These are phyloP conservation scores for Fusarium heterosporum DNA, from an alignment of 2,329 filamentous ascomycete genomes.

Conservation along the genomic window DNA sequence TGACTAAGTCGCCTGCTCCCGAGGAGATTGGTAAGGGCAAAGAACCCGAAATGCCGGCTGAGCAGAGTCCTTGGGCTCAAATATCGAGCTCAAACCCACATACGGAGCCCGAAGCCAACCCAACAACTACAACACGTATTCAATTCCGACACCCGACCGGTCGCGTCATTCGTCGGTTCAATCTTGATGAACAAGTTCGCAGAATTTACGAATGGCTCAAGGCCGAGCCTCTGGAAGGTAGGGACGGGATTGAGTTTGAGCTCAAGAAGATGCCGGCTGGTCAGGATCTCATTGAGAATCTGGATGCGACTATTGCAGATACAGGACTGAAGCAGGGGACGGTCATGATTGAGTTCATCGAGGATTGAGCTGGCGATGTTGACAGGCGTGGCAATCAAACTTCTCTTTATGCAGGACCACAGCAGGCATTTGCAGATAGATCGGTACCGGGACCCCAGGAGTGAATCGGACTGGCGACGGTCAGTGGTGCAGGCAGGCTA, in stretches of 20 bases:
- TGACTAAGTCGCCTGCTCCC: conserved; percentile 74
- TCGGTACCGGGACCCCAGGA: conserved; percentile 36
- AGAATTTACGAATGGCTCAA: conserved; percentile 98
- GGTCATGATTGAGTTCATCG: conserved; percentile 92
- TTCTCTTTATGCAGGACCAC: conserved; percentile 35
- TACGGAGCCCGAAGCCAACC: conserved; percentile 78
- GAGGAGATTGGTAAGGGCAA: conserved; percentile 69
- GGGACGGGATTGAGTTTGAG: conserved; percentile 83
- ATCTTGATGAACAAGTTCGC: conserved; percentile 78
- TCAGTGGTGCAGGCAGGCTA: conserved; percentile 25
- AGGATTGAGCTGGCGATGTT: conserved; percentile 56
- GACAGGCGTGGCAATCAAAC: conserved; percentile 4
- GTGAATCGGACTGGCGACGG: conserved; percentile 34
- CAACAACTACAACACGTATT: conserved; percentile 82
- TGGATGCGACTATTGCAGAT: conserved; percentile 81
- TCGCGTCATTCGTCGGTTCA: conserved; percentile 88
- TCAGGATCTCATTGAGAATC: conserved; percentile 80
- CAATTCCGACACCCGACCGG: conserved; percentile 91
- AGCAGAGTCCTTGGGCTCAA: conserved; percentile 67
- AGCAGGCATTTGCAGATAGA: conserved; percentile 41
- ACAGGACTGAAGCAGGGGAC: conserved; percentile 92
- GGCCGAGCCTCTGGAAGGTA: conserved; percentile 83
- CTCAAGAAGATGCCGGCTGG: conserved; percentile 83
- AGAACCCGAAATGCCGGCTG: conserved; percentile 53
- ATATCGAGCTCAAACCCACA: conserved; percentile 82